Percentiles rank a stretch among this genome's conserved stretches.
Evolutionary conservation across 2,329 filamentous ascomycete genomes (phyloP).

Genomic region (Penicillium hesseltinei): DNA sequence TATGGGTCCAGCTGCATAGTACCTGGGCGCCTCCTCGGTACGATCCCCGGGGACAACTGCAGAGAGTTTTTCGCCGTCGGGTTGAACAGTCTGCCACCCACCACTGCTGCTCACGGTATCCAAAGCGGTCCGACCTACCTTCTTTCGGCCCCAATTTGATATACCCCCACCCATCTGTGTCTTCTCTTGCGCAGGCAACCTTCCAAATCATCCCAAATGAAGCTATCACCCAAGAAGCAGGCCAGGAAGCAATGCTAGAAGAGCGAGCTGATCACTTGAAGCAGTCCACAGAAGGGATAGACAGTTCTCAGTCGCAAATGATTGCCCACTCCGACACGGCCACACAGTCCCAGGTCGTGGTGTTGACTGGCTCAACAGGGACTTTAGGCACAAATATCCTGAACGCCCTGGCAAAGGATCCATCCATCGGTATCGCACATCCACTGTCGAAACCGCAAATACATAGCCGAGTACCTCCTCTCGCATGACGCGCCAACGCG

Average conservation of each 20-base stretch:
- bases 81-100: not conserved
- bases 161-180: not conserved
- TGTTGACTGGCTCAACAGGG: not conserved
- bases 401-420: not conserved
- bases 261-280: not conserved
- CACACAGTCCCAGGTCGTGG: not conserved
- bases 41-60: too few relatives aligned
- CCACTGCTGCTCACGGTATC: not conserved
- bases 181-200: not conserved
- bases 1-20: too few relatives aligned
- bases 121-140: not conserved
- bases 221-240: not conserved
- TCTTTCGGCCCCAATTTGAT: not conserved
- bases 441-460: not conserved
- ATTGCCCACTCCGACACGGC: not conserved
- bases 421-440: not conserved
- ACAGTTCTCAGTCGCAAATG: not conserved
- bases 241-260: not conserved
- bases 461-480: too few relatives aligned
- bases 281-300: not conserved
- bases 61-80: too few relatives aligned
- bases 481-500: not conserved
- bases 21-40: too few relatives aligned
- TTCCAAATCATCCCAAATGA: not conserved
- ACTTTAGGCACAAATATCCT: not conserved